These are phyloP conservation scores for Aspergillus sp. DNA, from an alignment of 2,329 filamentous ascomycete genomes.

Conservation along the genomic window DNA sequence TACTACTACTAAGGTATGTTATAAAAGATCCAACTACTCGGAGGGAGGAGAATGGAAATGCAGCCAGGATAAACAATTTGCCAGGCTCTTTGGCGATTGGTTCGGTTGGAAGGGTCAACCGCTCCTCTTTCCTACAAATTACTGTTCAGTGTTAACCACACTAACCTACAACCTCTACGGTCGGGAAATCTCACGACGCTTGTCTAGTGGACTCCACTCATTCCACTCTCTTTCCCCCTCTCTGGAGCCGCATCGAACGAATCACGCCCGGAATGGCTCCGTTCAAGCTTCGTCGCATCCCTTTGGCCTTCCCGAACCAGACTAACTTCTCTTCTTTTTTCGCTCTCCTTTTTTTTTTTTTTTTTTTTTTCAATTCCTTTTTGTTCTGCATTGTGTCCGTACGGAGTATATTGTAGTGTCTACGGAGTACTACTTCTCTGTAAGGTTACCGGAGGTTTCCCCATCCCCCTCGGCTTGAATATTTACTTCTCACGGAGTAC, in stretches of 20 bases:
- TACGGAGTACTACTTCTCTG: too few species aligned
- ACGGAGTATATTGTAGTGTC: too few species aligned
- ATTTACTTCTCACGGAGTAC: too few species aligned
- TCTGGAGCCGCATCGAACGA: conserved; percentile 5
- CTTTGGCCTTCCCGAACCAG: conserved; percentile 9
- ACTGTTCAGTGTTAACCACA: neutral
- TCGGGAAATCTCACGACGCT: neutral
- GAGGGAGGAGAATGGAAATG: neutral
- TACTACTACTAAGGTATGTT: neutral
- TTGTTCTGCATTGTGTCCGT: neutral
- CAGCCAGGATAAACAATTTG: neutral
- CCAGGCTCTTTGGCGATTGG: neutral
- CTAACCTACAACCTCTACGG: too few species aligned
- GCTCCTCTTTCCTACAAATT: too few species aligned
- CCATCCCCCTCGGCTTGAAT: too few species aligned
- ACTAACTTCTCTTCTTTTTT: conserved; percentile 1
- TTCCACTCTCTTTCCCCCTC: too few species aligned
- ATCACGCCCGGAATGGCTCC: conserved; percentile 6
- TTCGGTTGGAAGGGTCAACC: neutral
- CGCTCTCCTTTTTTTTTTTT: neutral
- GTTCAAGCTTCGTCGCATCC: conserved; percentile 16
- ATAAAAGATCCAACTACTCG: too few species aligned
- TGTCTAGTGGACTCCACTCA: neutral
- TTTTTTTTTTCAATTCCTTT: neutral
- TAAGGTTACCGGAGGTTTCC: neutral